Base-by-base conservation (phyloP, 2,329 filamentous ascomycete species). In the Epichloe gansuensis region DNA sequence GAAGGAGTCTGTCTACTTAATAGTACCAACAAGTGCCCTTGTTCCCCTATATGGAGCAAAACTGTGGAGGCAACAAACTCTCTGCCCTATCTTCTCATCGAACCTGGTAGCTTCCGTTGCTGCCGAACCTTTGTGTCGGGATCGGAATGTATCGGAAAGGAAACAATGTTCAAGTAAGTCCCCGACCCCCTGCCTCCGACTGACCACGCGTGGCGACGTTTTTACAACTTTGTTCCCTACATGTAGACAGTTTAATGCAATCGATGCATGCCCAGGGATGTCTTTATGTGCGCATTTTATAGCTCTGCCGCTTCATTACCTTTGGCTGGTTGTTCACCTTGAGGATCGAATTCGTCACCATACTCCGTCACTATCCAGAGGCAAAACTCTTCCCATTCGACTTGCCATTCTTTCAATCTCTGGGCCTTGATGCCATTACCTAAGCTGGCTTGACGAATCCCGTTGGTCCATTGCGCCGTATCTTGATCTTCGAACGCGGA, bases 301-400 rank as follows among this genome's bases (percentile, higher is more conserved):
- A 7, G 13, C 15, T 48, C 35, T 40, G 35, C 12, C 39, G n/a
- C 17, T 42, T 43, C 8, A 6, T 12, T 23, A 12, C 27, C 41
- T 21, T 47, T 40, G 6, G n/a, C 34, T 9, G 11, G 45, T 5
- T 41, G 51, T 12, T 49, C 52, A 9, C 56, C 58, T 12, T 64
- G 61, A 0, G 52, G 60, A 36, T 65, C 73, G 51, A 79, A 91
- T 67, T 90, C 81, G 0, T 76, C 74, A 8, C 72, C 76, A 60
- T 78, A 95, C 69, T 95, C 87, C 39, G 82, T 74, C 9, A 95
- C 85, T 44, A 97, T 75, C 89, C 89, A 96, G 51, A 89, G 75
- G 63, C 90, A 97, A 64, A 93, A 97, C 62, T 80, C 77, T 72
- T 97, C 91, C 81, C 90, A 97, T 58, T 87, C 80, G 38, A 80